Evolutionary conservation across 495 filamentous ascomycete genomes (phyloP).

Genomic region (Apiosordaria backusii): DNA sequence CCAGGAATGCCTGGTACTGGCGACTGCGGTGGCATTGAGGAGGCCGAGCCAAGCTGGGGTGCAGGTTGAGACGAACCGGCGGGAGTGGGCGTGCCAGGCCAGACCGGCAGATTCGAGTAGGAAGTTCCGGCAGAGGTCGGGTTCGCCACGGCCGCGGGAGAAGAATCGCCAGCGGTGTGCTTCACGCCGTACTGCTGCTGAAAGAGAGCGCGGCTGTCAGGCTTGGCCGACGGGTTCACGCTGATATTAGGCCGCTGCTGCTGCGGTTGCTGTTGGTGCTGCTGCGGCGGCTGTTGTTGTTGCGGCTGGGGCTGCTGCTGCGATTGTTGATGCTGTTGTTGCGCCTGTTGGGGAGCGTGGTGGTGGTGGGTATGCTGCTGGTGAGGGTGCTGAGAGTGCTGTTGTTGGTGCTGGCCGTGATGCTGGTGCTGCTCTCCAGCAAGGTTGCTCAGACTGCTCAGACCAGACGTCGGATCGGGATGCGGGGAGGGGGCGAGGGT

Average conservation of each 20-base stretch:
- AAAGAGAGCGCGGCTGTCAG: conserved; percentile 29
- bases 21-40: conserved; percentile 34
- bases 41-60: conserved; percentile 13
- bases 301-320: conserved; percentile 22
- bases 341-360: conserved; percentile 19
- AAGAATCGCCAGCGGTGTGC: conserved; percentile 33
- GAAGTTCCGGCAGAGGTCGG: conserved; percentile 26
- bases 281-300: conserved; percentile 15
- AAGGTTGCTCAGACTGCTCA: conserved; percentile 26
- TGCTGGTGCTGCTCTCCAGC: conserved; percentile 26
- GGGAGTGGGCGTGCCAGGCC: conserved; percentile 25
- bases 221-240: conserved; percentile 18
- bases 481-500: conserved; percentile 26
- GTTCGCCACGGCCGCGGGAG: conserved; percentile 38
- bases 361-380: conserved; percentile 23
- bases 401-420: conserved; percentile 11
- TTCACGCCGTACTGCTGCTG: conserved; percentile 29
- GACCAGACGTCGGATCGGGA: conserved; percentile 23
- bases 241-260: conserved; percentile 23
- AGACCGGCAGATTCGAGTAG: conserved; percentile 28
- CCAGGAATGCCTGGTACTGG: conserved; percentile 24
- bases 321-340: conserved; percentile 16
- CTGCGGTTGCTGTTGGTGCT: conserved; percentile 22
- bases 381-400: conserved; percentile 23
- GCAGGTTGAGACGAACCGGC: conserved; percentile 20